Evolutionary conservation across 78 protist species (phyloP), one percentile per base, ranked within the genome.

Genomic region (Guillardia theta): DNA sequence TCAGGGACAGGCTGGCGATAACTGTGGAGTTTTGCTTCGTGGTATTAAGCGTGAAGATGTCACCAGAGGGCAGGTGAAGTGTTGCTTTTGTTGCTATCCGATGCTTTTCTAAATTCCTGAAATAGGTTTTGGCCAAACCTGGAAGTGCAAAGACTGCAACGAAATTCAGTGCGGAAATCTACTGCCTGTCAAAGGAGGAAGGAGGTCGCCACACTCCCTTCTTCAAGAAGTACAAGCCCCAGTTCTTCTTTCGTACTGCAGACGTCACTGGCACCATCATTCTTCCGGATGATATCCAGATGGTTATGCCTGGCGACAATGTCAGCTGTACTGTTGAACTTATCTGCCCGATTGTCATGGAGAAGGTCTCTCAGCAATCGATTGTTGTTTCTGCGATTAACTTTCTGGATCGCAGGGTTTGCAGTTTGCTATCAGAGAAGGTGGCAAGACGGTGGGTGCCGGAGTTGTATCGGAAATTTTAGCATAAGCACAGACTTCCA

Each of bases 221-320:
- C 83, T 62, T 94, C 87, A 43, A 70, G 22, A 94, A 94, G 62
- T 94, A 70, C 83, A 12, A 92, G 95, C 70, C 98, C 98, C 70
- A 97, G 96, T 95, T 97, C 97, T 98, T 96, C 96, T 94, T 97
- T 95, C 97, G 99, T 88, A 98, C 99, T 12, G 95, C 98, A 44
- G 98, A 98, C 92, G 96, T 98, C 92, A 98, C 99, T 12, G 98
- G 98, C 50, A 24, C 93, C 64, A 88, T 98, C 47, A 62, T 48
- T 58, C 96, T 98, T 36, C 97, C 97, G 92, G 92, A 27, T n/a
- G 94, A 64, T 87, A 92, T 92, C 46, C 96, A 97, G 94, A 97
- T 98, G 98, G 96, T 94, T 64, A 96, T 98, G 98, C 99, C 99
- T 36, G 99, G 99, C 41, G 99, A 98, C 96, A 97, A 97, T 94